phyloP scores from a whole-genome alignment of 352 stramenopile genomes.

The Phytophthora litchii region DNA sequence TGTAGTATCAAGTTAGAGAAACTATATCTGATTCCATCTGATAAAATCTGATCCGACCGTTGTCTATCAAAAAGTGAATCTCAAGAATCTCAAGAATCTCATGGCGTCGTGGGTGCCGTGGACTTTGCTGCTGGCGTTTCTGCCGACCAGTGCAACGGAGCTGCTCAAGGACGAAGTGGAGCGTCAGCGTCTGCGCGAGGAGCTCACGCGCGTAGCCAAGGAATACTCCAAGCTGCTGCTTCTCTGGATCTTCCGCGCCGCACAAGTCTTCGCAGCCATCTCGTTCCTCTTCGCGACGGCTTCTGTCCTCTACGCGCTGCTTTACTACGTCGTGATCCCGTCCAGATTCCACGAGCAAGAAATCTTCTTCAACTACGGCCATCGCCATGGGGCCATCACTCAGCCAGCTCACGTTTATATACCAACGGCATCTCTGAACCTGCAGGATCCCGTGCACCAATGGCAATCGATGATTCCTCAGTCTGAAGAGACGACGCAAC shows the following conservation, averaged over 20 bases:
- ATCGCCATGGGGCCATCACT: conserved; percentile 46
- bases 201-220: conserved; percentile 35
- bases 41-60: conserved; percentile 3
- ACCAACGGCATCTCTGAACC: conserved; percentile 58
- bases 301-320: conserved; percentile 63
- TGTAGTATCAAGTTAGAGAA: conserved; percentile 1
- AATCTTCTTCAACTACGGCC: conserved; percentile 78
- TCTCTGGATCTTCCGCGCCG: conserved; percentile 43
- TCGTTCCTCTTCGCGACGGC: conserved; percentile 58
- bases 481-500: conserved; percentile 15
- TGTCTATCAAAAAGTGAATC: conserved; percentile 5
- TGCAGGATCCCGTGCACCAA: conserved; percentile 61
- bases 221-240: conserved; percentile 42
- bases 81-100: conserved; percentile 11
- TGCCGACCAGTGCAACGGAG: conserved; percentile 51
- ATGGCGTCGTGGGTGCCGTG: conserved; percentile 50
- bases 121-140: conserved; percentile 55
- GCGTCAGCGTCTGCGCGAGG: conserved; percentile 52
- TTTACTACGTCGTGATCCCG: conserved; percentile 85
- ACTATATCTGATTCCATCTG: conserved; percentile 4
- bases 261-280: conserved; percentile 42
- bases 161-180: conserved; percentile 51
- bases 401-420: conserved; percentile 10
- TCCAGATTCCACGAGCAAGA: conserved; percentile 79
- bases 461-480: conserved; percentile 53